phyloP scores from a whole-genome alignment of 192 early-diverging fungal species.

The Oehlia diaphana region DNA sequence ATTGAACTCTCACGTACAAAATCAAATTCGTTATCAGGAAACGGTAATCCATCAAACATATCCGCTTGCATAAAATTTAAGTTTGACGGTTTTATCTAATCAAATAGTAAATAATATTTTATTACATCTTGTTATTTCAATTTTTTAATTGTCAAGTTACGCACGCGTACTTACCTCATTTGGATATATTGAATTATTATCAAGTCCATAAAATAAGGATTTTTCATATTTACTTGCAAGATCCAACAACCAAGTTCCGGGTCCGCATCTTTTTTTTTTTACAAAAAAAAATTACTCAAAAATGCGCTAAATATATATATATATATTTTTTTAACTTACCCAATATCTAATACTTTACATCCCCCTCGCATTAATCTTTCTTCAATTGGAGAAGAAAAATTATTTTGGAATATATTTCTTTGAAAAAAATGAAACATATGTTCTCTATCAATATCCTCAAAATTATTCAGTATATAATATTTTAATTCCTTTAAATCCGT shows the following conservation, averaged over 20 bases:
- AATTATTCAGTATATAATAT: too few species aligned
- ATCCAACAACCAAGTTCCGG: background rate
- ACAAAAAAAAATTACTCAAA: too few species aligned
- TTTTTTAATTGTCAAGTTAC: too few species aligned
- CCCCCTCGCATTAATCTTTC: background rate
- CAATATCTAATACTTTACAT: background rate
- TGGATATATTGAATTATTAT: too few species aligned
- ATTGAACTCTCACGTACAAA: background rate
- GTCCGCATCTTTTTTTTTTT: background rate
- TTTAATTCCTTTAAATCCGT: too few species aligned
- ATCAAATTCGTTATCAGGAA: background rate
- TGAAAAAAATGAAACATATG: background rate
- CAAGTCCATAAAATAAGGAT: too few species aligned
- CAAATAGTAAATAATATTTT: too few species aligned
- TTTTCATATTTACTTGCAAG: background rate
- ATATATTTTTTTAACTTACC: too few species aligned
- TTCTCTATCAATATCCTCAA: too few species aligned
- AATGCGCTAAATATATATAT: too few species aligned
- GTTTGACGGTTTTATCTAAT: background rate
- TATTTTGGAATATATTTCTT: background rate
- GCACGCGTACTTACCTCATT: too few species aligned
- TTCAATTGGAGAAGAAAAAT: slow-evolving; percentile 1
- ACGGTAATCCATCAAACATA: background rate
- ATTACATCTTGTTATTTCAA: too few species aligned
- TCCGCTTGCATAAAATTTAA: background rate